Conservation (phyloP, 164 flowering plant species). For the Malania oleifera region DNA sequence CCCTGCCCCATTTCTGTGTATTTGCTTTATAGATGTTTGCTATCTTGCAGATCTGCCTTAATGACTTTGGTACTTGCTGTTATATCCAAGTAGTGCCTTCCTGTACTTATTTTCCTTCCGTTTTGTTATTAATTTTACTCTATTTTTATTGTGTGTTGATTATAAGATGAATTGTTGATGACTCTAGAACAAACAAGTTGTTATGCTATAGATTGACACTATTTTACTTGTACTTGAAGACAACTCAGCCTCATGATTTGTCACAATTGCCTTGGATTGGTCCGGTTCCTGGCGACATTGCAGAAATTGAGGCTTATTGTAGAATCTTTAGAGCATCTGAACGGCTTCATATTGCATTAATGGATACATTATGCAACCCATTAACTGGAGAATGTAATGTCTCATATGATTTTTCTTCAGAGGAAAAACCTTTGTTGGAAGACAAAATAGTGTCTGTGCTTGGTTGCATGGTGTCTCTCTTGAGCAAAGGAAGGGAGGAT, state of each 20-base stretch:
- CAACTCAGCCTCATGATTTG: conserved; percentile 40
- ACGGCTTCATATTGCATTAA: conserved; percentile 66
- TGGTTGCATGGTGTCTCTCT: conserved; percentile 76
- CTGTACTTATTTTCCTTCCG: too few species aligned
- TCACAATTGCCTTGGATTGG: conserved; percentile 69
- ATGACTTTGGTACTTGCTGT: too few species aligned
- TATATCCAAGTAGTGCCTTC: too few species aligned
- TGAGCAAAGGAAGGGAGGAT: conserved; percentile 84
- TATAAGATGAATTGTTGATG: not conserved
- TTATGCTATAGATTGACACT: conserved; percentile 12
- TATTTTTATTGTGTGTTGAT: not conserved
- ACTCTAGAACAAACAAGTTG: not conserved
- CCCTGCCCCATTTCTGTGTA: too few species aligned
- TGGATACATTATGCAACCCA: conserved; percentile 93
- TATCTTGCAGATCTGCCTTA: too few species aligned
- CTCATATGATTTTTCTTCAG: conserved; percentile 61
- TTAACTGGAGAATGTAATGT: conserved; percentile 81
- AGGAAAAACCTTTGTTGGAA: conserved; percentile 64
- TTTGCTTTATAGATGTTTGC: too few species aligned
- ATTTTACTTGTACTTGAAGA: conserved; percentile 29
- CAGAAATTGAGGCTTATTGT: conserved; percentile 96
- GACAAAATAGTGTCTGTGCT: conserved; percentile 86
- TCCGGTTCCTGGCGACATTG: conserved; percentile 97
- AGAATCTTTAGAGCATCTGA: conserved; percentile 93
- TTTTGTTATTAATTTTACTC: not conserved